phyloP scores from a whole-genome alignment of 2,329 filamentous ascomycete species.

The Chaetomium sp. region DNA sequence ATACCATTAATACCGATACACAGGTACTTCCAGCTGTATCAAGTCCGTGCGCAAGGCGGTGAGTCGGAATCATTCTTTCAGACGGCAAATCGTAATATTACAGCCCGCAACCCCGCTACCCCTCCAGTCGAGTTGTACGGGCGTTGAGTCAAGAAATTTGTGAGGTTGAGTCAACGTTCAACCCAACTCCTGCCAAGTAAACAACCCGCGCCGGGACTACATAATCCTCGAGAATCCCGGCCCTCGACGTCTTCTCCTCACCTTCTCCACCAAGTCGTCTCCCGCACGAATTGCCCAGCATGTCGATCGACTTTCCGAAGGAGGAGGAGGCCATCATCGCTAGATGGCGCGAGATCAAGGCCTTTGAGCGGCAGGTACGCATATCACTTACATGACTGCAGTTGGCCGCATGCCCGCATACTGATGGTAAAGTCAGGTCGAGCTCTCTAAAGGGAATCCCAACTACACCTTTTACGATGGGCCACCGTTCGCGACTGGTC shows the following conservation, averaged over 20 bases:
- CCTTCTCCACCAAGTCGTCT: neutral
- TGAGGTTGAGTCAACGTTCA: constrained; percentile 13
- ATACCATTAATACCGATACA: neutral
- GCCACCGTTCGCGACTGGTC: constrained; percentile 68
- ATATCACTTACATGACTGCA: neutral
- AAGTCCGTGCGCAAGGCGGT: constrained; percentile 13
- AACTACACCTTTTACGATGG: constrained; percentile 96
- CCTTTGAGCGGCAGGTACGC: constrained; percentile 79
- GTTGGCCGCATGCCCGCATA: constrained; percentile 6
- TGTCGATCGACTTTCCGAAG: constrained; percentile 91
- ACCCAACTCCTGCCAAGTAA: constrained; percentile 14
- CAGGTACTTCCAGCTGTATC: neutral
- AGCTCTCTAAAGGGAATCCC: constrained; percentile 78
- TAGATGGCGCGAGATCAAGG: constrained; percentile 88
- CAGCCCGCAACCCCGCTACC: constrained; percentile 25
- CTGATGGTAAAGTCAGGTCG: constrained; percentile 49
- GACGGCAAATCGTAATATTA: constrained; percentile 19
- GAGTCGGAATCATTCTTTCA: neutral
- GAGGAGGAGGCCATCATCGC: constrained; percentile 85
- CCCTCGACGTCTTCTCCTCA: neutral
- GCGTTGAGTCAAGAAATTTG: constrained; percentile 17
- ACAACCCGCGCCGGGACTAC: neutral
- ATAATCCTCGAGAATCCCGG: neutral
- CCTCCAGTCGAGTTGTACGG: constrained; percentile 19
- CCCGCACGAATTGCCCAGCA: constrained; percentile 41